Evolutionary conservation across 2,329 filamentous ascomycete species (phyloP), one percentile per base, ranked within the genome.

Genomic region (Huntiella savannae): DNA sequence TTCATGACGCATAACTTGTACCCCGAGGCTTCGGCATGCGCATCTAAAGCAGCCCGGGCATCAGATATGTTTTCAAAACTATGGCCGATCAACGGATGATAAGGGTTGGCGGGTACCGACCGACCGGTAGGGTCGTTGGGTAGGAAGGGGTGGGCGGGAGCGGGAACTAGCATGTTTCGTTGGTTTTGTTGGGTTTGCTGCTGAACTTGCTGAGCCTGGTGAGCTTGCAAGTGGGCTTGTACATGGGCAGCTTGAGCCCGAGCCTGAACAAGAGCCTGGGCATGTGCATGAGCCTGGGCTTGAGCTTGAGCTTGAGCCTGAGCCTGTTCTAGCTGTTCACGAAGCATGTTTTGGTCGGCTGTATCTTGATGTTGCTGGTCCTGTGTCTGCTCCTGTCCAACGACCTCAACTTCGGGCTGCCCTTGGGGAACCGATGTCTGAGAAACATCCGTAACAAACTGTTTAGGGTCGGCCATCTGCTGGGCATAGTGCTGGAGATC

Each of bases 1-100:
- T 49, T 49, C 48, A 49, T 49, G 32, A 49, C 48, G 10, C 48
- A 49, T 12, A 49, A 16, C 40, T 49, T 49, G 48, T 49, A 49
- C 4, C 48, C 48, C 15, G 48, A 40, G 2, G 43, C 35, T 17
- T 49, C 48, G n/a, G 48, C 48, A 41, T 49, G 45, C 8, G 44
- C 44, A 43, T 49, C 48, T 4, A 49, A 45, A 4, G 48, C 44
- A 12, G 39, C 38, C 34, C 48, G 48, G 7, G 44, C 44, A 33
- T 49, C 48, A 12, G 41, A 22, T 13, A 49, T 49, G 17, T 46
- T 49, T 6, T 39, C 48, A 19, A 43, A 49, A 40, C 43, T 46
- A 22, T 49, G 48, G 40, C 48, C 48, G 33, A 49, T 46, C 6
- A 49, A 40, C 4, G 48, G 48, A 28, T 49, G 48, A 40, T 49